Evolutionary conservation across 306 rosid genomes (phyloP).

Genomic region (Aeschynomene evenia): DNA sequence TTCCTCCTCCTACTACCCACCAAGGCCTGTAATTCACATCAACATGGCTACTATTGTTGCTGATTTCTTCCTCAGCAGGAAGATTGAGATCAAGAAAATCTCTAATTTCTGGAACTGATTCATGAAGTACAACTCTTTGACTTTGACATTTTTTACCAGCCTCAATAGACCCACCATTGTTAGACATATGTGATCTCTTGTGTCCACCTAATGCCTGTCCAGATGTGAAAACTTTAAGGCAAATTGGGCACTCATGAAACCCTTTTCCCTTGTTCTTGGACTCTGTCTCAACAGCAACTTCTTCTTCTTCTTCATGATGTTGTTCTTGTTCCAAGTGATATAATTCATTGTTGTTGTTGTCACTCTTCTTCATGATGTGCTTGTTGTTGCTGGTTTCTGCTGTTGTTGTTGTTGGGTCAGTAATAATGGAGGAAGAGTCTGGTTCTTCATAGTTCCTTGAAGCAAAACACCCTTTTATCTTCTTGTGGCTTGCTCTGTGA

Average conservation of each 20-base stretch:
- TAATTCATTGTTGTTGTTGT: neutral
- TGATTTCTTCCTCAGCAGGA: neutral
- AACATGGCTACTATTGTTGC: neutral
- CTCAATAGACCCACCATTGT: neutral
- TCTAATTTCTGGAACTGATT: neutral
- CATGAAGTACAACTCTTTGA: neutral
- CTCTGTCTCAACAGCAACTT: neutral
- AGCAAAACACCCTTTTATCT: slow-evolving; percentile 46
- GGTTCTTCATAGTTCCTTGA: slow-evolving; percentile 38
- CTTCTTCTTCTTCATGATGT: too few relatives aligned
- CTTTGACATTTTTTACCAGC: neutral
- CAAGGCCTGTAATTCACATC: neutral
- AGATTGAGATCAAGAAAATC: neutral
- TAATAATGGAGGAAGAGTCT: slow-evolving; percentile 26
- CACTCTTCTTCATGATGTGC: slow-evolving; percentile 4
- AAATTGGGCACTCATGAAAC: neutral
- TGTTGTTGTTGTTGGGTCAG: slow-evolving; percentile 34
- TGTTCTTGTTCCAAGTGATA: neutral
- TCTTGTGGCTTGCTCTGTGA: slow-evolving; percentile 69
- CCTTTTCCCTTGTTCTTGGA: slow-evolving; percentile 39
- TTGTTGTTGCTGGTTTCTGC: slow-evolving; percentile 16
- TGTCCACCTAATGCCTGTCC: neutral
- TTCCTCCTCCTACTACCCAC: neutral
- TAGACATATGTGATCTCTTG: neutral
- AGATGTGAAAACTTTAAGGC: neutral